These are phyloP conservation scores for Albizia julibrissin DNA, from an alignment of 306 rosid species.

Conservation along the genomic window DNA sequence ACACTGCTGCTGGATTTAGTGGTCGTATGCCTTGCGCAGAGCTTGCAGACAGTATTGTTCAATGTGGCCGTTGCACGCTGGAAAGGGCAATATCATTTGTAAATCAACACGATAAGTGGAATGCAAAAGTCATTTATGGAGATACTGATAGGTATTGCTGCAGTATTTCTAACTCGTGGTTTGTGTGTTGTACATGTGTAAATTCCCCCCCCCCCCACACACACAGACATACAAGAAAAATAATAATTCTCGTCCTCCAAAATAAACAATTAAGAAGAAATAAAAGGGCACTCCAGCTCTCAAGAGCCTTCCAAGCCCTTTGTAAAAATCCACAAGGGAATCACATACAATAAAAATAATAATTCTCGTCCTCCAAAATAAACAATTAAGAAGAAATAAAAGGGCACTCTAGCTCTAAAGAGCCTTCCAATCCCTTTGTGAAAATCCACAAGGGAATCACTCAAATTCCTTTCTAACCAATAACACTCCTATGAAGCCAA, in stretches of 20 bases:
- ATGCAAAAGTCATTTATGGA: constrained; percentile 89
- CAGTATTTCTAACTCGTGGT: constrained; percentile 15
- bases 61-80: constrained; percentile 87
- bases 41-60: constrained; percentile 96
- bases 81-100: constrained; percentile 88
- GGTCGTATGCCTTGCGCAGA: constrained; percentile 99
- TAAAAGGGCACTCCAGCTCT: neutral
- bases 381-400: neutral
- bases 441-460: neutral
- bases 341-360: no score
- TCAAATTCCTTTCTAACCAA: neutral
- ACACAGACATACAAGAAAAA: neutral
- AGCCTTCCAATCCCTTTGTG: neutral
- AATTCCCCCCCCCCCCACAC: neutral
- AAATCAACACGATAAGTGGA: constrained; percentile 83
- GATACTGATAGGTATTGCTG: constrained; percentile 86
- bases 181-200: neutral
- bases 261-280: neutral
- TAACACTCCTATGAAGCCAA: neutral
- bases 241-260: no score
- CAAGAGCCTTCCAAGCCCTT: neutral
- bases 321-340: neutral
- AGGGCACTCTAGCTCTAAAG: neutral
- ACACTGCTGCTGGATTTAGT: constrained; percentile 97
- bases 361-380: no score